A percentile compares a stretch with the other conserved stretches of the same genome.
phyloP scores from a whole-genome alignment of 164 flowering plant species.

The Nymphaea colorata region DNA sequence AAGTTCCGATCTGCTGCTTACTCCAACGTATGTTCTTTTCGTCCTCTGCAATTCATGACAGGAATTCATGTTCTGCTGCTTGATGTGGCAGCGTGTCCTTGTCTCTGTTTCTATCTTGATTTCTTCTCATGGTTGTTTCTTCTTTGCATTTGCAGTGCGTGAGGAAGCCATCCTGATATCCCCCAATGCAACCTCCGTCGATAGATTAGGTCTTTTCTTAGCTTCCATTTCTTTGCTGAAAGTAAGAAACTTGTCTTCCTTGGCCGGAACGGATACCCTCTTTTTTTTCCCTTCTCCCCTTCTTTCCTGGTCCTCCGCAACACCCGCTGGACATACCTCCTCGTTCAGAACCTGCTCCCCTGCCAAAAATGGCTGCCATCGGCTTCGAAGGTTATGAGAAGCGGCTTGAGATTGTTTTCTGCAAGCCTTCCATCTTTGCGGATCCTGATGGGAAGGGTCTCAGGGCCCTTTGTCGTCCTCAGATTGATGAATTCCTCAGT shows the following conservation, averaged over 20 bases:
- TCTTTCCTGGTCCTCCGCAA: constrained; percentile 1
- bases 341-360: background rate
- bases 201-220: constrained; percentile 6
- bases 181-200: constrained; percentile 9
- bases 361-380: constrained; percentile 45
- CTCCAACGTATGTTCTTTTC: constrained; percentile 52
- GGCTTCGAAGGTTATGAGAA: constrained; percentile 93
- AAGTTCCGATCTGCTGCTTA: constrained; percentile 84
- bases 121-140: background rate
- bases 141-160: constrained; percentile 48
- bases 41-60: background rate
- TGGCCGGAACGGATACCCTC: background rate
- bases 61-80: background rate
- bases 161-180: constrained; percentile 78
- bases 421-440: constrained; percentile 42
- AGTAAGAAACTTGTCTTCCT: background rate
- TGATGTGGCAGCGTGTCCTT: background rate
- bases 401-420: constrained; percentile 71
- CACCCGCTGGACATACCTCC: background rate
- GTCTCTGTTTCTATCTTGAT: background rate
- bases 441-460: constrained; percentile 55
- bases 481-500: constrained; percentile 55
- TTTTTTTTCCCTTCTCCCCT: constrained; percentile 3
- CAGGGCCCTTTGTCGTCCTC: constrained; percentile 40
- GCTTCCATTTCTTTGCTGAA: background rate